These are phyloP conservation scores for Kockiozyma suomiensis DNA, from an alignment of 805 yeast genomes.

Conservation along the genomic window DNA sequence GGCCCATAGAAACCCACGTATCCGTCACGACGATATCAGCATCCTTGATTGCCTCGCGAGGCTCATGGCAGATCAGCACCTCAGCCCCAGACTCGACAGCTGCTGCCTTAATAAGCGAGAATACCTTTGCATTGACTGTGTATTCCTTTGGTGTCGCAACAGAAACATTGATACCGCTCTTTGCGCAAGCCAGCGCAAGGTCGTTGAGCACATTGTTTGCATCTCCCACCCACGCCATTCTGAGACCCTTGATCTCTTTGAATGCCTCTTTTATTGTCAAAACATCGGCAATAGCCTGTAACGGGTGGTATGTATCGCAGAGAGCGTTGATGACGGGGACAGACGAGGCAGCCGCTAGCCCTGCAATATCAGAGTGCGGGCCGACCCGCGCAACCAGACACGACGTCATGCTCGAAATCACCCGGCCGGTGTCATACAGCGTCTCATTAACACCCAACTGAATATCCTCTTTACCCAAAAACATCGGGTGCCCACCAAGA, in stretches of 20 bases:
- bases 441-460: constrained; percentile 94
- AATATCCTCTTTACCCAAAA: constrained; percentile 93
- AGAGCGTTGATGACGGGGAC: constrained; percentile 94
- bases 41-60: constrained; percentile 67
- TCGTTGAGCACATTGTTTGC: constrained; percentile 95
- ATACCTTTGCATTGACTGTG: constrained; percentile 60
- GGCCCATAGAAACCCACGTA: constrained; percentile 98
- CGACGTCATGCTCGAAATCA: constrained; percentile 94
- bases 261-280: constrained; percentile 82
- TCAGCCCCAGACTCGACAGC: constrained; percentile 31
- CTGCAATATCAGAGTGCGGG: constrained; percentile 76
- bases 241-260: constrained; percentile 51
- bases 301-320: constrained; percentile 91
- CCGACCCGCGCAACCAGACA: constrained; percentile 96
- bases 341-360: constrained; percentile 71
- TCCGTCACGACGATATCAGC: constrained; percentile 91
- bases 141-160: constrained; percentile 83
- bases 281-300: constrained; percentile 92
- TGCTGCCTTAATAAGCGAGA: constrained; percentile 52
- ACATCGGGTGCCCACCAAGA: constrained; percentile 96
- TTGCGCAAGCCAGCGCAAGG: constrained; percentile 82
- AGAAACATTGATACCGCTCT: constrained; percentile 77
- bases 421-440: constrained; percentile 82
- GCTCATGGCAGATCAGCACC: constrained; percentile 68
- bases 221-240: constrained; percentile 95